These are phyloP conservation scores for Coemansia sp. DNA, from an alignment of 192 early-diverging fungal species.

Conservation along the genomic window DNA sequence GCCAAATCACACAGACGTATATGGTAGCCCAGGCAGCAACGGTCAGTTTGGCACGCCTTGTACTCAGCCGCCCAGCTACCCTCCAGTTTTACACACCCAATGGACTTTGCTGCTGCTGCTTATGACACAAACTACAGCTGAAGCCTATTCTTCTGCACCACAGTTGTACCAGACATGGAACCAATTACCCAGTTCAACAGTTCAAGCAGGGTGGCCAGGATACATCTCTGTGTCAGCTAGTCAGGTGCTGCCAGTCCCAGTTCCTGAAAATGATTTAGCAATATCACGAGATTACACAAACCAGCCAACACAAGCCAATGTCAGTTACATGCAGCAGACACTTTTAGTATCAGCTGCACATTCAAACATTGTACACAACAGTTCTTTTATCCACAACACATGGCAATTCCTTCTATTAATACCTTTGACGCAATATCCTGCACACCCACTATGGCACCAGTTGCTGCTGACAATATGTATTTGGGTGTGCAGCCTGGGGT, in stretches of 20 bases:
- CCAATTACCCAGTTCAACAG: background rate
- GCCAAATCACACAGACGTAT: background rate
- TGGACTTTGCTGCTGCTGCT: background rate
- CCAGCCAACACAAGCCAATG: background rate
- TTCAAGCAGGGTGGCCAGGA: background rate
- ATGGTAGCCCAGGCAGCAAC: background rate
- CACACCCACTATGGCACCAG: background rate
- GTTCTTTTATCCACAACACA: background rate
- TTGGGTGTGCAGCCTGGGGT: background rate
- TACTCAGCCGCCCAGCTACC: background rate
- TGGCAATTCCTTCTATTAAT: background rate
- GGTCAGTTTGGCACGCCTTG: background rate
- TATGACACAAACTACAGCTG: background rate
- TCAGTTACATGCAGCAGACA: constrained; percentile 1
- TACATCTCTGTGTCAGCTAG: background rate
- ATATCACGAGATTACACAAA: background rate
- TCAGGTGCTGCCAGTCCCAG: background rate
- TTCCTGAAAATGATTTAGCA: background rate
- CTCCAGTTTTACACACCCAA: background rate
- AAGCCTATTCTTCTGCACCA: background rate
- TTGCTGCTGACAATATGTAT: background rate
- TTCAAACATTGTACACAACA: background rate
- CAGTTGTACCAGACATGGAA: background rate
- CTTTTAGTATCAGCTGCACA: background rate
- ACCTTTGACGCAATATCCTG: background rate